Percentiles rank a stretch among this genome's conserved stretches.
These are phyloP conservation scores for Leersia perrieri DNA, from an alignment of 176 grass and related monocot species.

Conservation along the genomic window DNA sequence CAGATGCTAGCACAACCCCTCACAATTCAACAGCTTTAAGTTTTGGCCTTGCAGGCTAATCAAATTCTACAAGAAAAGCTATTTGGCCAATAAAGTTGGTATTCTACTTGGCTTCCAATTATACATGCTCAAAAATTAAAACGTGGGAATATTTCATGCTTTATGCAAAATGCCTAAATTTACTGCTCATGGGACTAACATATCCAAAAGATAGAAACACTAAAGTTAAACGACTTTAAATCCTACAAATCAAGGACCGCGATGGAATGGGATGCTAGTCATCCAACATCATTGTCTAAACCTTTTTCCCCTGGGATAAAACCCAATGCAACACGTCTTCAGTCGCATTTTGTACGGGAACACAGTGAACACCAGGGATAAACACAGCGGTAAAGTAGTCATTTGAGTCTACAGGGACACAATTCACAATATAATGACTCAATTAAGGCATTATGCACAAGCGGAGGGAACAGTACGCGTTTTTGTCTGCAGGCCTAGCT, in stretches of 20 bases:
- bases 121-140: too few species aligned
- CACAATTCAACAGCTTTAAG: too few species aligned
- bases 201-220: background rate
- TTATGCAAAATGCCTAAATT: background rate
- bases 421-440: background rate
- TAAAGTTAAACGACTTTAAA: slow-evolving; percentile 32
- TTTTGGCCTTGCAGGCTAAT: too few species aligned
- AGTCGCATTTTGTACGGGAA: background rate
- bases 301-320: slow-evolving; percentile 4
- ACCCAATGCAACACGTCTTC: slow-evolving; percentile 3
- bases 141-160: too few species aligned
- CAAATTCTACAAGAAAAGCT: too few species aligned
- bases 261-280: slow-evolving; percentile 21
- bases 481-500: background rate
- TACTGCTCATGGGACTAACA: background rate
- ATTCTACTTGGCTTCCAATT: too few species aligned
- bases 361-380: background rate
- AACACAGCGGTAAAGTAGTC: background rate
- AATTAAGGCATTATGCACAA: background rate
- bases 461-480: background rate
- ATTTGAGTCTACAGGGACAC: background rate
- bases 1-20: too few species aligned
- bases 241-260: background rate
- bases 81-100: too few species aligned
- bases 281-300: slow-evolving; percentile 25